phyloP scores from a whole-genome alignment of 768 basidiomycete genomes.

The Albatrellus ellisii region DNA sequence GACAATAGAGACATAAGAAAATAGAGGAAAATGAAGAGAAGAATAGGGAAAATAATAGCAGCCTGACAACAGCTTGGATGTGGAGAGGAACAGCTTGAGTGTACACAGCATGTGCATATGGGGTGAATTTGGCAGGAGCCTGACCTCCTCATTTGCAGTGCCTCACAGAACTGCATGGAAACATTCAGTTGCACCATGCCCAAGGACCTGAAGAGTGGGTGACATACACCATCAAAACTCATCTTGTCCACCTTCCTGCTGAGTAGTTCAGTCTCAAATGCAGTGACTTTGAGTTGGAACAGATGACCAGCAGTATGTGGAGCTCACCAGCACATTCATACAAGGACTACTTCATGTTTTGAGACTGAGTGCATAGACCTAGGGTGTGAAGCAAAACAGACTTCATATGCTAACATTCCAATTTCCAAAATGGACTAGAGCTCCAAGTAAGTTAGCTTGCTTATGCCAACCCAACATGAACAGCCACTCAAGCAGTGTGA shows the following conservation, averaged over 20 bases:
- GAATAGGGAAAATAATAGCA: too few species aligned
- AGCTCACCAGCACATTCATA: slow-evolving; percentile 43
- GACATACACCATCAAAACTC: too few species aligned
- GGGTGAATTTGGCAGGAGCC: slow-evolving; percentile 41
- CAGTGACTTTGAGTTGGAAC: slow-evolving; percentile 56
- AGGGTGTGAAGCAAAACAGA: too few species aligned
- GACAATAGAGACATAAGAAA: too few species aligned
- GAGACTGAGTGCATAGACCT: too few species aligned
- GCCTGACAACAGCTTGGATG: slow-evolving; percentile 43
- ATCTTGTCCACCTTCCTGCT: slow-evolving; percentile 65
- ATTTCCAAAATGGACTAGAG: too few species aligned
- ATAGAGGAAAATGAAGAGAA: too few species aligned
- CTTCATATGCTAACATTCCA: too few species aligned
- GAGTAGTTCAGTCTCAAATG: slow-evolving; percentile 72
- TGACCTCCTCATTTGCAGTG: slow-evolving; percentile 84
- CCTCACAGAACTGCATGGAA: slow-evolving; percentile 55
- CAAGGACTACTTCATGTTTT: too few species aligned
- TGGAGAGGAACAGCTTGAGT: slow-evolving; percentile 55
- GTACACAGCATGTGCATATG: slow-evolving; percentile 45
- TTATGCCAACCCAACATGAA: too few species aligned
- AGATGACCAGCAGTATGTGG: slow-evolving; percentile 73
- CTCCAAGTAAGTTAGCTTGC: too few species aligned
- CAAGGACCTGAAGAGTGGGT: slow-evolving; percentile 52
- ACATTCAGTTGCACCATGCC: neutral
- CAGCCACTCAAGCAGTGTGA: too few species aligned